These are phyloP conservation scores for Penicillium robsamsonii DNA, from an alignment of 495 filamentous ascomycete species.

Conservation along the genomic window DNA sequence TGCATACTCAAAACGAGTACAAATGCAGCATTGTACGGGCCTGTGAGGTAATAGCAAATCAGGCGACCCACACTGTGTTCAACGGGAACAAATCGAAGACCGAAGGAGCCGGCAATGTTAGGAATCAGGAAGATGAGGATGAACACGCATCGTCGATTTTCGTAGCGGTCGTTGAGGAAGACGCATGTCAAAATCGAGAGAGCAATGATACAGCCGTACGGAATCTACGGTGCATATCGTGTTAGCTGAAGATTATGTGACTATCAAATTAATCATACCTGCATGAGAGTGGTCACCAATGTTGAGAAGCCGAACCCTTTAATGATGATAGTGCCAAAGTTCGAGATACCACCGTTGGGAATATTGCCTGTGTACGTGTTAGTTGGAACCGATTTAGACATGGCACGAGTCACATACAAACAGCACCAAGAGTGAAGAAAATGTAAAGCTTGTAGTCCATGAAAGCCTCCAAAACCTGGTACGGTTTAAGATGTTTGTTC, in stretches of 20 bases:
- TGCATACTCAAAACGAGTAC: constrained; percentile 58
- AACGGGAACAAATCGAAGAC: constrained; percentile 50
- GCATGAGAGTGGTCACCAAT: constrained; percentile 47
- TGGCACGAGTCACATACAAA: constrained; percentile 24
- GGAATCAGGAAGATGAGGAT: constrained; percentile 54
- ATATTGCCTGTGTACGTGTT: constrained; percentile 33
- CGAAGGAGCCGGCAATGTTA: constrained; percentile 55
- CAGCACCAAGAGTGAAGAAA: constrained; percentile 55
- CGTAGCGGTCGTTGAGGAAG: constrained; percentile 55
- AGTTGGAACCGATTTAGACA: neutral
- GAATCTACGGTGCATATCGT: constrained; percentile 41
- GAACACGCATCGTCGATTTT: constrained; percentile 56
- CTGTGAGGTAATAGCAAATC: constrained; percentile 57
- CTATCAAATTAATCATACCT: constrained; percentile 25
- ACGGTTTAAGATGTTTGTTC: constrained; percentile 58
- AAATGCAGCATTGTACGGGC: constrained; percentile 60
- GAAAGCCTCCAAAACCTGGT: constrained; percentile 57
- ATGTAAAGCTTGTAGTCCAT: constrained; percentile 62
- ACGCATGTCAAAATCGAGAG: constrained; percentile 58
- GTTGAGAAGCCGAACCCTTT: constrained; percentile 61
- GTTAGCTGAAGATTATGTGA: constrained; percentile 14
- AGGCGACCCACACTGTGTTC: constrained; percentile 49
- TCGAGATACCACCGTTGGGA: constrained; percentile 53
- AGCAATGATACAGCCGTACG: constrained; percentile 56
- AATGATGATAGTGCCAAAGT: constrained; percentile 62